Base-by-base conservation (phyloP, 2,329 filamentous ascomycete species). In the Juglanconis juglandina region DNA sequence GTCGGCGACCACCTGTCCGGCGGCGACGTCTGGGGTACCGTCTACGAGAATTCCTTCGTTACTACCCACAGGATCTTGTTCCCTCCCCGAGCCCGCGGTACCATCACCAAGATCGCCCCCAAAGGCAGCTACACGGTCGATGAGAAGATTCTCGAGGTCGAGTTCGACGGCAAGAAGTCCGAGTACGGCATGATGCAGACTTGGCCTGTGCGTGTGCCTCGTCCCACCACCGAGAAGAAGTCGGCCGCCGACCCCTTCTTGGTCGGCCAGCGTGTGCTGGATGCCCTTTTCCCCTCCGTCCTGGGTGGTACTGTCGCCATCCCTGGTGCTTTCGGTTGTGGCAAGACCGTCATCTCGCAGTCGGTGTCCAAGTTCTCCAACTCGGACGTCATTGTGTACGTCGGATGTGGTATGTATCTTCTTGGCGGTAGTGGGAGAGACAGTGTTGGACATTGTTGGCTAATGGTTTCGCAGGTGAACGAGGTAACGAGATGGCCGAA, bases 341-440 rank as follows among this genome's bases (percentile, higher is more conserved):
- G 95, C 73, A 99, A 99, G 87, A 99, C 95, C 70, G 95, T 99
- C 80, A 99, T 99, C 78, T 93, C 89, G 71, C 95, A 99, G 80
- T 96, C 92, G 63, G 90, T 99, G 65, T 99, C 95, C 77, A 99
- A 99, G 80, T 99, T 99, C 82, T 99, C 95, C 72, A 99, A 99
- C 87, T 95, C 90, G 76, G 95, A 99, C 75, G 91, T 98, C 71
- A 99, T 99, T 68, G 91, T 99, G 69, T 99, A 99, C 74, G 95
- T 99, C 63, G 95, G 95, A 62, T 89, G 83, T 65, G 74, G 56
- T 53, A 57, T 24, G 39, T 41, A 2, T 35, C 8, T 39, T 24
- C 33, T 79, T 79, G 72, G 77, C 33, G 10, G 49, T 37, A 51
- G 8, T 13, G 10, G 41, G 41, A 5, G 5, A 46, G n/a, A 2